Percentiles rank a stretch among this genome's conserved stretches.
Conservation (phyloP, 768 basidiomycete genomes). For the Termitomyces sp. region DNA sequence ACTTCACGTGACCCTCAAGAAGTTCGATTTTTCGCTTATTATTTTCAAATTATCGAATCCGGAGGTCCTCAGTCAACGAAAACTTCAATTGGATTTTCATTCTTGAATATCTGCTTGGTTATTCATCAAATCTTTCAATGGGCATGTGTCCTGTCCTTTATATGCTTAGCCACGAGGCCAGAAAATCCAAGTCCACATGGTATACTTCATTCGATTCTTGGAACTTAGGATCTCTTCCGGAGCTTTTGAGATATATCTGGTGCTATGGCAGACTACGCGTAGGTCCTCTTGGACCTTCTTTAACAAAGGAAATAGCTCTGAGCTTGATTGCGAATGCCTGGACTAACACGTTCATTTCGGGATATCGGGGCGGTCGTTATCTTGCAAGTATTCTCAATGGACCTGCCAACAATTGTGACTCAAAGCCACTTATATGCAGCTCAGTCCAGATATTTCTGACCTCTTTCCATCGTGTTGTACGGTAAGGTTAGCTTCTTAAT, state of each 20-base stretch:
- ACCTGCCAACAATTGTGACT: neutral
- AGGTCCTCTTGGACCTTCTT: neutral
- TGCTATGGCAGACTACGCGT: neutral
- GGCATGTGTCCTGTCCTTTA: neutral
- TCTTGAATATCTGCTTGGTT: too few species aligned
- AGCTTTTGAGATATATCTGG: neutral
- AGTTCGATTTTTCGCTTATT: neutral
- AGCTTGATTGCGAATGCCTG: neutral
- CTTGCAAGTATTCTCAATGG: neutral
- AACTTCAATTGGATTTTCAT: neutral
- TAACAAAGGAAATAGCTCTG: neutral
- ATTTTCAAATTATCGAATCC: too few species aligned
- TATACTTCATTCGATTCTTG: neutral
- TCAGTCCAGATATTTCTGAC: neutral
- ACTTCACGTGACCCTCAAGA: constrained; percentile 1
- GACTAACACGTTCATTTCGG: neutral
- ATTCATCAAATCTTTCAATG: neutral
- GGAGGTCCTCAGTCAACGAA: too few species aligned
- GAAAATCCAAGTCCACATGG: neutral
- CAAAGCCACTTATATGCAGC: neutral
- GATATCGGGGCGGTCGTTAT: neutral
- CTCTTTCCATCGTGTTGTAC: neutral
- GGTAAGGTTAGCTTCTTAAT: neutral
- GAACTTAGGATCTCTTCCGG: neutral
- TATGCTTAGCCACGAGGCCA: neutral